Percentiles rank a stretch among this genome's conserved stretches.
These are phyloP conservation scores for Diospyros kaki DNA, from an alignment of 148 eudicot genomes.

Conservation along the genomic window DNA sequence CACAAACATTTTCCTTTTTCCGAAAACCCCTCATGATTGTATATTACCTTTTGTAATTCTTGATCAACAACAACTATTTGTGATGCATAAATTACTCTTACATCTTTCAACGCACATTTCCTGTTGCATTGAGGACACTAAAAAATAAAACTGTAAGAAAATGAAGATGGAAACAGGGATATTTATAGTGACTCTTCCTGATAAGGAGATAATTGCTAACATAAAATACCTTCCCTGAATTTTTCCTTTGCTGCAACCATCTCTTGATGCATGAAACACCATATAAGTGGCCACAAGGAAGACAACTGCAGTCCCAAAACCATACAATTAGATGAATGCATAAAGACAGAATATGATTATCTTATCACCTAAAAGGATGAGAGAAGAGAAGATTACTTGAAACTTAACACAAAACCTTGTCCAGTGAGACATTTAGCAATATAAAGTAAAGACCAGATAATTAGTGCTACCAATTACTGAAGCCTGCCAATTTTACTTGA, in stretches of 20 bases:
- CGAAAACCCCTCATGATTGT: not conserved
- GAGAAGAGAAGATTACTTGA: no score
- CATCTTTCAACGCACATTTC: slow-evolving; percentile 63
- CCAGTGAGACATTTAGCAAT: not conserved
- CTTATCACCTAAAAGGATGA: not conserved
- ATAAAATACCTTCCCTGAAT: slow-evolving; percentile 58
- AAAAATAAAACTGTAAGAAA: not conserved
- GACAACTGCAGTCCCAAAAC: slow-evolving; percentile 48
- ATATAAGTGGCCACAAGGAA: slow-evolving; percentile 89
- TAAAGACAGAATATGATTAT: not conserved
- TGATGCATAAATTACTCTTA: slow-evolving; percentile 78
- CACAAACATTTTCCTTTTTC: not conserved
- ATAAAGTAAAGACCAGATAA: not conserved
- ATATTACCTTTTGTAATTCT: slow-evolving; percentile 63
- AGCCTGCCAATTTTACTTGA: no score
- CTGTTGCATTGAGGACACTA: slow-evolving; percentile 96
- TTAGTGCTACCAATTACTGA: no score
- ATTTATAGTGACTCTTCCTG: not conserved
- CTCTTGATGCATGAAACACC: slow-evolving; percentile 77
- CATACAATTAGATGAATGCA: not conserved
- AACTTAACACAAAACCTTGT: not conserved
- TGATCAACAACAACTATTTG: slow-evolving; percentile 66
- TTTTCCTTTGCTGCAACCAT: slow-evolving; percentile 61
- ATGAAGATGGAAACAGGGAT: slow-evolving; percentile 8
- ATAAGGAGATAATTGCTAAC: not conserved